These are phyloP conservation scores for Oidiodendron maius DNA, from an alignment of 495 filamentous ascomycete genomes.

Conservation along the genomic window DNA sequence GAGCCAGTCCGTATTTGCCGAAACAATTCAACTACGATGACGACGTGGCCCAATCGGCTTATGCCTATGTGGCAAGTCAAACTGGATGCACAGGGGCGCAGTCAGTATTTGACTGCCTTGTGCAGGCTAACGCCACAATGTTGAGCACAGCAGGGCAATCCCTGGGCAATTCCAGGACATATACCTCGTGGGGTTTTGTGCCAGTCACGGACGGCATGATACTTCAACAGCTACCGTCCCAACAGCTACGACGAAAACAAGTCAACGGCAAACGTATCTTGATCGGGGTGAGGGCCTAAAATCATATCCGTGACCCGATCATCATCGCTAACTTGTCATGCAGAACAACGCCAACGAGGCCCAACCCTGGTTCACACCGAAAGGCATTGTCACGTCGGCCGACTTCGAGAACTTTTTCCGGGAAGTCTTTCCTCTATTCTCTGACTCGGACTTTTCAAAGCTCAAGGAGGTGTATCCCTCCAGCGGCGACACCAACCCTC, in stretches of 20 bases:
- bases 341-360: too few relatives aligned
- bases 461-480: too few relatives aligned
- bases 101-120: slow-evolving; percentile 47
- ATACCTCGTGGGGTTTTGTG: slow-evolving; percentile 47
- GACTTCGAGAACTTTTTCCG: too few relatives aligned
- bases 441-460: too few relatives aligned
- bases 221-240: slow-evolving; percentile 43
- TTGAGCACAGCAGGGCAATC: slow-evolving; percentile 50
- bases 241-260: slow-evolving; percentile 39
- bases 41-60: slow-evolving; percentile 43
- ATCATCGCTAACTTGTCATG: too few relatives aligned
- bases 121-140: slow-evolving; percentile 34
- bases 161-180: slow-evolving; percentile 36
- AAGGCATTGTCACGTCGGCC: too few relatives aligned
- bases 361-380: too few relatives aligned
- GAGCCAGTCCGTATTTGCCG: slow-evolving; percentile 35
- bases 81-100: slow-evolving; percentile 38
- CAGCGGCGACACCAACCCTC: too few relatives aligned
- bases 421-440: too few relatives aligned
- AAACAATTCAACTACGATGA: slow-evolving; percentile 43
- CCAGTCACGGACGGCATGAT: slow-evolving; percentile 58
- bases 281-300: slow-evolving; percentile 32
- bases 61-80: slow-evolving; percentile 45
- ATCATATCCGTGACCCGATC: too few relatives aligned
- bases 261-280: slow-evolving; percentile 49